Conservation (phyloP, 176 grass and related monocot genomes). For the Urochloa ruziziensis region DNA sequence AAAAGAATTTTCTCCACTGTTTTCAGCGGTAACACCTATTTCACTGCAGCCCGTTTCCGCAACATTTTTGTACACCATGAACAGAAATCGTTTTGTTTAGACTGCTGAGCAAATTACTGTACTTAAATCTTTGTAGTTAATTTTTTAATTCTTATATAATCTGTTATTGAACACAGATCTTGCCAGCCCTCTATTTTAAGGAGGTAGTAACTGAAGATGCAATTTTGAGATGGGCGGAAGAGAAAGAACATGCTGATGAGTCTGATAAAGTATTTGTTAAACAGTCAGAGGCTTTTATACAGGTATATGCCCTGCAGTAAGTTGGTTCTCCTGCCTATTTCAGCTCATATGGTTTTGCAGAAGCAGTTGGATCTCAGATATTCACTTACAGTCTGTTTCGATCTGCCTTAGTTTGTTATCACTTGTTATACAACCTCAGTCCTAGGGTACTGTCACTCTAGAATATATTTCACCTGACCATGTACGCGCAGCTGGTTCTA, state of each 20-base stretch:
- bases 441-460: background rate
- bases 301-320: constrained; percentile 40
- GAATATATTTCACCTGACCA: background rate
- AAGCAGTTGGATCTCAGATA: background rate
- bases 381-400: background rate
- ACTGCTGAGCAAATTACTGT: background rate
- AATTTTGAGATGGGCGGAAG: constrained; percentile 78
- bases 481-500: background rate
- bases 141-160: constrained; percentile 27
- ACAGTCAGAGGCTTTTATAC: constrained; percentile 69
- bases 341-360: background rate
- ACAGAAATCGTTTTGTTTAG: background rate
- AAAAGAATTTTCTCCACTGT: constrained; percentile 70
- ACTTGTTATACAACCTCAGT: background rate
- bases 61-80: background rate
- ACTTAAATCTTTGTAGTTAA: background rate
- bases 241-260: constrained; percentile 78
- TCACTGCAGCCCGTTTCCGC: background rate
- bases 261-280: constrained; percentile 86
- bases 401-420: background rate
- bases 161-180: constrained; percentile 39
- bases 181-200: constrained; percentile 66
- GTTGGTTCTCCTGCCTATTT: background rate
- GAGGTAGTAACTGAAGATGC: constrained; percentile 83
- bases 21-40: constrained; percentile 49